phyloP scores from a whole-genome alignment of 768 basidiomycete species.

The Cubamyces lactineus region DNA sequence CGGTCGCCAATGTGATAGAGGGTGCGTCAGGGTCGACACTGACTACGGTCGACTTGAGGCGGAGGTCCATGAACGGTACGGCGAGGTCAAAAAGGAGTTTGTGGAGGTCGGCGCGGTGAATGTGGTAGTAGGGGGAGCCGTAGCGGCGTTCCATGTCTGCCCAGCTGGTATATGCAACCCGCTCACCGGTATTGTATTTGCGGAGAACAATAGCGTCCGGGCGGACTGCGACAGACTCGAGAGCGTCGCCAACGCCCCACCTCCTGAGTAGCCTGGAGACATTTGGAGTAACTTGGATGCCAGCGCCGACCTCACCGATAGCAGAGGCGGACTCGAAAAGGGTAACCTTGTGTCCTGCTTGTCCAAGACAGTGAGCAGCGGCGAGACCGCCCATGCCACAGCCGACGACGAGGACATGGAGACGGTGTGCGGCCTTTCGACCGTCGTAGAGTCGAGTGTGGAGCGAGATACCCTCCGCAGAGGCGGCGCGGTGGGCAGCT shows the following conservation, averaged over 20 bases:
- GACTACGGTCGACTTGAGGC: conserved; percentile 40
- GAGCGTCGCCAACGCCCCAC: conserved; percentile 42
- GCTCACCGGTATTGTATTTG: conserved; percentile 40
- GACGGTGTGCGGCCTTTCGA: conserved; percentile 36
- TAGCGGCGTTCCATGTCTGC: conserved; percentile 36
- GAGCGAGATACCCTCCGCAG: conserved; percentile 24
- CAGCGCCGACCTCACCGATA: conserved; percentile 47
- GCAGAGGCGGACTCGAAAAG: conserved; percentile 42
- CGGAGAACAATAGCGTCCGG: conserved; percentile 45
- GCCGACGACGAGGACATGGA: conserved; percentile 45
- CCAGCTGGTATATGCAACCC: conserved; percentile 44
- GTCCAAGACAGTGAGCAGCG: conserved; percentile 42
- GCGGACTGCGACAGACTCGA: conserved; percentile 37
- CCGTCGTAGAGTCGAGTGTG: conserved; percentile 33
- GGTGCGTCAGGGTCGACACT: conserved; percentile 38
- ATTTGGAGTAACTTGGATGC: conserved; percentile 48
- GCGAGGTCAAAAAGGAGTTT: conserved; percentile 42
- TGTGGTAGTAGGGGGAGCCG: conserved; percentile 46
- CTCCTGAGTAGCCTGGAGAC: conserved; percentile 39
- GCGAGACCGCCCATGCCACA: conserved; percentile 47
- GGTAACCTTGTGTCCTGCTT: conserved; percentile 44
- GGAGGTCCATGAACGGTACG: conserved; percentile 36
- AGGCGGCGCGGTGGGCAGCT: conserved; percentile 17
- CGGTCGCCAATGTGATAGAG: conserved; percentile 39
- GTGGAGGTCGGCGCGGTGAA: conserved; percentile 50